Evolutionary conservation across 495 filamentous ascomycete genomes (phyloP), one percentile per base, ranked within the genome.

Genomic region (Penicillium coffeae): DNA sequence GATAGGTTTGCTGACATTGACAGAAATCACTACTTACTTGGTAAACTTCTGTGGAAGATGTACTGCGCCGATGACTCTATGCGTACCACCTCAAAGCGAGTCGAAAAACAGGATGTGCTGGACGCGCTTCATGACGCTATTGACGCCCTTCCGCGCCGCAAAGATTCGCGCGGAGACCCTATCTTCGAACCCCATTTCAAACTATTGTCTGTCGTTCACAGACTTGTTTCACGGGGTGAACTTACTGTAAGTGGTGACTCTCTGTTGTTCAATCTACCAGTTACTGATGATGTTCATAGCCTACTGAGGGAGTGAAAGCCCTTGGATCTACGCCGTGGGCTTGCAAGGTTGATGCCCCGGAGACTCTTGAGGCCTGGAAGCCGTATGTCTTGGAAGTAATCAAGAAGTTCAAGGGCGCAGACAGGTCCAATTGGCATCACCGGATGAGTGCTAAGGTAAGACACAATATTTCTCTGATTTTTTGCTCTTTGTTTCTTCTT

Each of bases 11-110:
- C n/a, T n/a, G n/a, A n/a, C n/a, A 35, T 18, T 15, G 34, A 10
- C 56, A 88, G 84, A 63, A 88, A 85, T 52, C 83, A 87, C 39
- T 97, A 91, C 62, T 91, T 91, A 81, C 81, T 90, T 8, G 88
- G 86, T 33, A 99, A 99, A 72, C 95, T 90, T 60, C 75, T 92
- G 21, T 96, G 91, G 85, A 99, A 97, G 68, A 94, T 97, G 87
- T 85, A 83, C 58, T 84, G 76, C 50, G 77, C 75, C 12, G 70
- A 72, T 7, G 77, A 83, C n/a, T 56, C 62, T 21, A 54, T 59
- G 54, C 74, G 48, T 59, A 79, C 58, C 58, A 81, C 52, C 49
- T 65, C 42, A 59, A 77, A 65, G 67, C 59, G 62, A 12, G 69
- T 76, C 16, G 62, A 66, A 13, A 68, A 85, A 32, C 70, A 84